A percentile compares a stretch with the other conserved stretches of the same genome.
phyloP scores from a whole-genome alignment of 2,329 filamentous ascomycete genomes.

The Verticillium alfalfae region DNA sequence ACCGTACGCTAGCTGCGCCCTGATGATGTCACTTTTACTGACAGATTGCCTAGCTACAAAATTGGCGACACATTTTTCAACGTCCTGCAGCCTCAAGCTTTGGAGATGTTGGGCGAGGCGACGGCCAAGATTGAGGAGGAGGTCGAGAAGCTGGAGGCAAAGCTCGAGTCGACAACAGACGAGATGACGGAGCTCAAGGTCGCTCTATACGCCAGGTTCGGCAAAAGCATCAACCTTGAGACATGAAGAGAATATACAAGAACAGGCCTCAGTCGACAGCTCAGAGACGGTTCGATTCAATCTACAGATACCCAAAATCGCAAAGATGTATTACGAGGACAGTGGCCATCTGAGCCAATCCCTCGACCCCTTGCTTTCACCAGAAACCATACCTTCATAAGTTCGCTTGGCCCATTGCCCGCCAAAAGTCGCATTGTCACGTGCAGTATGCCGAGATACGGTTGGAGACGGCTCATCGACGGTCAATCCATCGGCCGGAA shows the following conservation, averaged over 20 bases:
- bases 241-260: conserved; percentile 45
- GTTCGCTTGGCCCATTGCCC: neutral
- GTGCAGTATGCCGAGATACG: neutral
- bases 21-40: neutral
- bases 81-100: conserved; percentile 75
- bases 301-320: neutral
- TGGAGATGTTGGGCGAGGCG: conserved; percentile 72
- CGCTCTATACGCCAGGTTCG: conserved; percentile 88
- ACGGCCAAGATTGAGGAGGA: conserved; percentile 72
- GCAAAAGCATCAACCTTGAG: conserved; percentile 94
- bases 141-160: conserved; percentile 70
- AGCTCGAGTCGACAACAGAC: conserved; percentile 67
- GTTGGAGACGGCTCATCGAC: neutral
- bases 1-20: conserved; percentile 54
- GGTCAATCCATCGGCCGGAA: neutral
- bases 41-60: conserved; percentile 66
- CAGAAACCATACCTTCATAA: neutral
- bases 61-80: conserved; percentile 95
- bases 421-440: neutral
- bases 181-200: conserved; percentile 91
- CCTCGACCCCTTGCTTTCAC: neutral
- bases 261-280: neutral
- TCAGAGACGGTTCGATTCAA: neutral
- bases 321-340: neutral
- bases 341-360: neutral